These are phyloP conservation scores for Aureobasidium sp. DNA, from an alignment of 2,329 filamentous ascomycete genomes.

Conservation along the genomic window DNA sequence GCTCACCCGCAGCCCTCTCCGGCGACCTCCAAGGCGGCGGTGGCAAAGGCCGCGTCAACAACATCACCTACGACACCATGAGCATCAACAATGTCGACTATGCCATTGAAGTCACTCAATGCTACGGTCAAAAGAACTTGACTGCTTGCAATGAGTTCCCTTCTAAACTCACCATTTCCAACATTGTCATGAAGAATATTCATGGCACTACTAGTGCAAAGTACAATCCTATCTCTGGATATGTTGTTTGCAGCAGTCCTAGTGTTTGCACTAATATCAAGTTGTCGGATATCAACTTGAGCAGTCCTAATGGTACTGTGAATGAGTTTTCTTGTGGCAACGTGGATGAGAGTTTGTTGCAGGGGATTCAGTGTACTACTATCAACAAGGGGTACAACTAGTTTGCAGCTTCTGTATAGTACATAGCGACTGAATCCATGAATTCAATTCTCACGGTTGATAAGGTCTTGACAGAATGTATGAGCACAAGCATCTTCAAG, in stretches of 20 bases:
- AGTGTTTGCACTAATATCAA: slow-evolving; percentile 44
- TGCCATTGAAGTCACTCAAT: slow-evolving; percentile 57
- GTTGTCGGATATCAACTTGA: slow-evolving; percentile 20
- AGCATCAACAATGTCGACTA: slow-evolving; percentile 54
- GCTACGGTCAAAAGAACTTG: slow-evolving; percentile 54
- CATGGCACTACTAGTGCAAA: slow-evolving; percentile 43
- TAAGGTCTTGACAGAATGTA: too few relatives aligned
- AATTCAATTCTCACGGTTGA: too few relatives aligned
- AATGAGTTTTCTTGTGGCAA: slow-evolving; percentile 24
- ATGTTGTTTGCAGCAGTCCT: slow-evolving; percentile 36
- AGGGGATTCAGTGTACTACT: slow-evolving; percentile 21
- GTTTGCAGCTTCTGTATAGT: neutral
- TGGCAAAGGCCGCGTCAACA: slow-evolving; percentile 53
- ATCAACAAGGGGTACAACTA: slow-evolving; percentile 7
- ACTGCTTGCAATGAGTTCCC: slow-evolving; percentile 54
- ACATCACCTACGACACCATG: slow-evolving; percentile 60
- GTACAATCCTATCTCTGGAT: slow-evolving; percentile 33
- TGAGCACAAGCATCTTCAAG: too few relatives aligned
- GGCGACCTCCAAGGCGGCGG: slow-evolving; percentile 59
- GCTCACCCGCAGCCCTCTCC: slow-evolving; percentile 45
- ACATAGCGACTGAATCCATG: neutral
- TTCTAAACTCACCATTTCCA: slow-evolving; percentile 47
- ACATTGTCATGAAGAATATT: slow-evolving; percentile 50
- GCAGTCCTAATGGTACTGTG: slow-evolving; percentile 19
- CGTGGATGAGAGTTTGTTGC: slow-evolving; percentile 22